Base-by-base conservation (phyloP, 345 rosid species). In the Combretum micranthum region DNA sequence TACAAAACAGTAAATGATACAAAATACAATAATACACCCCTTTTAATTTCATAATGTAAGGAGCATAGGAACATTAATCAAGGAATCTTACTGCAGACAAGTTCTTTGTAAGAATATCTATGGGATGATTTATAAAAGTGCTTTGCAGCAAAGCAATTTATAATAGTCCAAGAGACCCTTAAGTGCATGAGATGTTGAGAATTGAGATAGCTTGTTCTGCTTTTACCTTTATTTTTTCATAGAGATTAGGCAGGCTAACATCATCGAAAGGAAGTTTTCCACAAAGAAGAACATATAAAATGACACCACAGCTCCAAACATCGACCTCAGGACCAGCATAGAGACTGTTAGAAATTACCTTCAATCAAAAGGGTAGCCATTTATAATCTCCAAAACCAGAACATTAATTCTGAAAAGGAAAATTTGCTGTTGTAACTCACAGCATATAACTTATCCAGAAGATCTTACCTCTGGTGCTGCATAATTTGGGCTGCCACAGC, bases 251-350 rank as follows among this genome's bases (percentile, higher is more conserved):
- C 64, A 90, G 77, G 77, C 85, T 90, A 64, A 85, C 99, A 60
- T 90, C 97, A 62, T 90, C 96, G 49, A 94, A 94, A 25, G 97
- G 99, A 69, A 94, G 97, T 54, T 87, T 75, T 17, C 99, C 99
- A 53, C 90, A 87, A 50, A 94, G 94, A 69, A 94, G 96, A 49
- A 92, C 97, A 63, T 94, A 94, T 53, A 94, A 74, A 65, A 87
- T 87, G 52, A 94, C 95, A 18, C 99, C 99, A 61, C 99, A 94
- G 70, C 99, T 94, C 99, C 99, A 94, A 42, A 94, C 96, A 69
- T 94, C 99, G 53, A 90, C 89, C 76, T 90, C 99, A 56, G 96
- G 92, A 15, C 99, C 99, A 59, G 92, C 85, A 69, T 94, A 94
- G 65, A 83, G 68, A 62, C 86, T 90, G 21, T 92, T 95, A 4